Evolutionary conservation across 768 basidiomycete genomes (phyloP).

Genomic region (Nidula microcarpa): DNA sequence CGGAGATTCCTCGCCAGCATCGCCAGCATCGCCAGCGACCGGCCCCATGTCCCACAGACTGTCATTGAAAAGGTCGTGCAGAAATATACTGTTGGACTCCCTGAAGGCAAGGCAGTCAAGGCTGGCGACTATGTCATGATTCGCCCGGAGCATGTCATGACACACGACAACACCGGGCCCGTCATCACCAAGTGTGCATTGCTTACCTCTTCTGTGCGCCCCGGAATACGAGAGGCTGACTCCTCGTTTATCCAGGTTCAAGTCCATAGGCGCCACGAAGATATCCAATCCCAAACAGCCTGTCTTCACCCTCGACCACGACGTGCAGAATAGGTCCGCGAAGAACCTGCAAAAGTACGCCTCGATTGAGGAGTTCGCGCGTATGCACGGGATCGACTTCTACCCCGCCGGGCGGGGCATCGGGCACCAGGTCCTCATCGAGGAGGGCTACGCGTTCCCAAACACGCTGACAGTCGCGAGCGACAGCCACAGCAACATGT

Average conservation of each 20-base stretch:
- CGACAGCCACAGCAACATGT: slow-evolving; percentile 98
- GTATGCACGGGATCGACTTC: slow-evolving; percentile 84
- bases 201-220: slow-evolving; percentile 1
- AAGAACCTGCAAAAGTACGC: slow-evolving; percentile 94
- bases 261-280: slow-evolving; percentile 86
- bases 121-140: slow-evolving; percentile 99
- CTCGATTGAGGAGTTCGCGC: slow-evolving; percentile 87
- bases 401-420: slow-evolving; percentile 98
- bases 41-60: slow-evolving; percentile 62
- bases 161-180: slow-evolving; percentile 97
- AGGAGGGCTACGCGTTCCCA: slow-evolving; percentile 98
- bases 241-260: slow-evolving; percentile 58
- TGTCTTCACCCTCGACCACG: slow-evolving; percentile 97
- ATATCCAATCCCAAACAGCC: slow-evolving; percentile 80
- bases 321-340: slow-evolving; percentile 90
- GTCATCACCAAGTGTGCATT: slow-evolving; percentile 89
- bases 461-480: slow-evolving; percentile 93
- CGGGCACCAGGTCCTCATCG: slow-evolving; percentile 95
- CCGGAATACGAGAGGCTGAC: not conserved
- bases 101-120: slow-evolving; percentile 73
- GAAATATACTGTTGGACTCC: slow-evolving; percentile 90
- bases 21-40: slow-evolving; percentile 16
- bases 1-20: slow-evolving; percentile 13
- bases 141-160: slow-evolving; percentile 96
- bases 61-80: slow-evolving; percentile 98